Evolutionary conservation across 257 asterid genomes (phyloP), one percentile per base, ranked within the genome.

Genomic region (Catharanthus roseus): DNA sequence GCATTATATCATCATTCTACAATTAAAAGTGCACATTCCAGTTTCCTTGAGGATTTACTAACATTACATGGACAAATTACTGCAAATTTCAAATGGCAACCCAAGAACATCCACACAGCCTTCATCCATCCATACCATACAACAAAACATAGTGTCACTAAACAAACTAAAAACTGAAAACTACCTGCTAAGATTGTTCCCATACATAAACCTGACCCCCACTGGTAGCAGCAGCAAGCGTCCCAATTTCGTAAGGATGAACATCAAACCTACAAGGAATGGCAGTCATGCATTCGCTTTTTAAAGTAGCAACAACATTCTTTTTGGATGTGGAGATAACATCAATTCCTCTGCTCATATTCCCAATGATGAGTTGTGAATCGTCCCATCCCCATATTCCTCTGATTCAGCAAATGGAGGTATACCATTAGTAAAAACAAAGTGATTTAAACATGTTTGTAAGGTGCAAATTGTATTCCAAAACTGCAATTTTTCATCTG

Each of bases 381-480:
- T 93, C 97, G 70, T 93, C 99, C 99, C 97, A 93, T 72, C 98
- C 96, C 98, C 98, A 93, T 75, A 81, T 65, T 70, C 90, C 97
- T 79, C 97, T 93, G 90, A 62, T 67, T 74, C 61, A 60, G 70
- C 62, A 75, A 50, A 58, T 51, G 56, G 19, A 51, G 28, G 45
- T 61, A 45, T 12, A 51, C 23, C 12, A 51, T 21, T 18, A 9
- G 19, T 1, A 29, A 33, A 77, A 21, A 60, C 21, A 10, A 51
- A 62, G 12, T 26, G 13, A 36, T n/a, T 10, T 16, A n/a, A n/a
- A 29, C 33, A 23, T 38, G 49, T 29, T 57, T 39, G 26, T 29
- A 56, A 53, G 26, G 54, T 51, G 34, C 63, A n/a, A 34, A 28
- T 42, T 6, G 0, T 16, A 51, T 23, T n/a, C 34, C 23, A 16